Conservation (phyloP, 2,329 filamentous ascomycete genomes). For the Monosporascus cannonballus region DNA sequence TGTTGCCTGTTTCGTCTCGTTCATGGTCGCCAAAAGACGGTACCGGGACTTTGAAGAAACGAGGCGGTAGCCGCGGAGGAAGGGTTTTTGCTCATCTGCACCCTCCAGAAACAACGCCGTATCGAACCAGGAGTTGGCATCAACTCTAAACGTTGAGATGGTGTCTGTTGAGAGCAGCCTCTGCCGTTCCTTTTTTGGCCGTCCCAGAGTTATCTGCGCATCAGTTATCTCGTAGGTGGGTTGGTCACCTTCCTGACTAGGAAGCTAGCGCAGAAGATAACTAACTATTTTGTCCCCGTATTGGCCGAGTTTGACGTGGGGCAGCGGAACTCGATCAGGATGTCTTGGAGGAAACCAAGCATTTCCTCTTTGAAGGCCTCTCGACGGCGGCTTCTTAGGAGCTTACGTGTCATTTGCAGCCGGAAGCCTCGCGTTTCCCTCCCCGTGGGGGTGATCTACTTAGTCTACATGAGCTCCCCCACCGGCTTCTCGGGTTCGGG, state of each 20-base stretch:
- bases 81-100: too few relatives aligned
- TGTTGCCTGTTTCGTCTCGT: too few relatives aligned
- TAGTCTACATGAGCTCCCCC: background rate
- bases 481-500: background rate
- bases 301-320: background rate
- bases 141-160: background rate
- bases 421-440: background rate
- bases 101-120: background rate
- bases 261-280: background rate
- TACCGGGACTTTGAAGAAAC: too few relatives aligned
- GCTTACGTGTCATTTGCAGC: background rate
- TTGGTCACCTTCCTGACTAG: background rate
- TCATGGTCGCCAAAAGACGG: too few relatives aligned
- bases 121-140: background rate
- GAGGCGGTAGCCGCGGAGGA: too few relatives aligned
- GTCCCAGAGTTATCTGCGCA: background rate
- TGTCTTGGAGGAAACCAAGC: background rate
- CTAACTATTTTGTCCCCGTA: too few relatives aligned
- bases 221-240: background rate
- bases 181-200: background rate
- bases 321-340: background rate
- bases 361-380: background rate
- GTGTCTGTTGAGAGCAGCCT: background rate
- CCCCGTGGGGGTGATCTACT: background rate
- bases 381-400: background rate